Evolutionary conservation across 345 rosid species (phyloP).

Genomic region (Gossypium herbaceum): DNA sequence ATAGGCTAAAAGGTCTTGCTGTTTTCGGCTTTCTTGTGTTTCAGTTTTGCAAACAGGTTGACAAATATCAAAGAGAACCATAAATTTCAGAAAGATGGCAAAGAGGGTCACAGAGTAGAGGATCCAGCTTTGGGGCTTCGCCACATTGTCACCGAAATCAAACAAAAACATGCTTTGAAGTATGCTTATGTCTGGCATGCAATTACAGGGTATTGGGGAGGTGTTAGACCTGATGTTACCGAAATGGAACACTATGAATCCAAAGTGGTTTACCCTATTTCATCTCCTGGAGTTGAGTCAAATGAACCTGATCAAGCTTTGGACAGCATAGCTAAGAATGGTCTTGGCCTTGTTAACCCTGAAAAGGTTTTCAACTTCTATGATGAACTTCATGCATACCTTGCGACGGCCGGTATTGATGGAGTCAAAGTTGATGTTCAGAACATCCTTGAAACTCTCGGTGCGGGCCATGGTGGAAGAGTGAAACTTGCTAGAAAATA

Average conservation of each 20-base stretch:
- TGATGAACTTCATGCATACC: constrained; percentile 68
- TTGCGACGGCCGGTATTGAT: constrained; percentile 63
- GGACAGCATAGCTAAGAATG: constrained; percentile 45
- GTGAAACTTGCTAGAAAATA: constrained; percentile 61
- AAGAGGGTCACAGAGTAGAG: constrained; percentile 49
- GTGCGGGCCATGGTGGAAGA: constrained; percentile 62
- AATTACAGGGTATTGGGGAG: constrained; percentile 75
- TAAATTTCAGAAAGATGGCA: constrained; percentile 62
- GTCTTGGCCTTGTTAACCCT: constrained; percentile 73
- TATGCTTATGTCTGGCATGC: constrained; percentile 68
- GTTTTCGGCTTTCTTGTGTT: not conserved
- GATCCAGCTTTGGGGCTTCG: constrained; percentile 57
- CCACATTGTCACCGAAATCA: constrained; percentile 51
- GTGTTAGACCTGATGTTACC: constrained; percentile 39
- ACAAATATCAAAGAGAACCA: constrained; percentile 58
- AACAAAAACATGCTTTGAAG: constrained; percentile 50
- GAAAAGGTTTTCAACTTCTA: constrained; percentile 65
- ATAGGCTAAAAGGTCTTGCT: not conserved
- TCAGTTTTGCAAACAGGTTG: constrained; percentile 61
- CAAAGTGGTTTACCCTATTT: constrained; percentile 43
- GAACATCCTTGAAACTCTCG: constrained; percentile 70
- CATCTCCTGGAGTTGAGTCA: constrained; percentile 58
- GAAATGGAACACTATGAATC: constrained; percentile 62
- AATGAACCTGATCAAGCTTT: constrained; percentile 51
- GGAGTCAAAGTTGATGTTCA: constrained; percentile 87